These are phyloP conservation scores for Tillandsia leiboldiana DNA, from an alignment of 176 grass and related monocot species.

Conservation along the genomic window DNA sequence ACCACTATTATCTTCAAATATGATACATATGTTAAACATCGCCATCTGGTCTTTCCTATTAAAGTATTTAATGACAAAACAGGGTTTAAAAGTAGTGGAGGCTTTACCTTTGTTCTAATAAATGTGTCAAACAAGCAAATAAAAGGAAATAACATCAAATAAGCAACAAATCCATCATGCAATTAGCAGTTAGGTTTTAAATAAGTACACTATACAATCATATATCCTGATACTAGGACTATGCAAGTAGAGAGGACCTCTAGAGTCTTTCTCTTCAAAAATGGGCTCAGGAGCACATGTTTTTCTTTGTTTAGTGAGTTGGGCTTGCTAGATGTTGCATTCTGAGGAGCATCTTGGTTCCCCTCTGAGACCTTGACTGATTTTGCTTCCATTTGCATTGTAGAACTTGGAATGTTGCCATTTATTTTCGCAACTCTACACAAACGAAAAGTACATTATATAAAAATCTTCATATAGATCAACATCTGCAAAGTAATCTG, in stretches of 20 bases:
- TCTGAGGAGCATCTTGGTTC: constrained; percentile 29
- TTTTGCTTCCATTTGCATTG: constrained; percentile 26
- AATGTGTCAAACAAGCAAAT: too few relatives aligned
- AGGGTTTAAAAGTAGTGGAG: too few relatives aligned
- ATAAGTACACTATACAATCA: too few relatives aligned
- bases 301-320: constrained; percentile 29
- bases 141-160: too few relatives aligned
- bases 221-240: background rate
- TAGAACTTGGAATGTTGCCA: constrained; percentile 28
- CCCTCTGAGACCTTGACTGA: constrained; percentile 24
- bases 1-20: too few relatives aligned
- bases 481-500: background rate
- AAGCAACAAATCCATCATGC: too few relatives aligned
- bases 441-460: constrained; percentile 14
- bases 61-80: too few relatives aligned
- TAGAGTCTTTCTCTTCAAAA: constrained; percentile 40
- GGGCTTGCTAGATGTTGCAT: constrained; percentile 17
- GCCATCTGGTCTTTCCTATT: too few relatives aligned
- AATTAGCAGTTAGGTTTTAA: too few relatives aligned
- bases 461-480: background rate
- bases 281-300: constrained; percentile 34
- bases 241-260: constrained; percentile 36
- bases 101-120: too few relatives aligned
- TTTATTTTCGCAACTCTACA: constrained; percentile 46
- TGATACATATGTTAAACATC: too few relatives aligned